Conservation (phyloP, 257 asterid genomes). For the Solanum tarapatanum region DNA sequence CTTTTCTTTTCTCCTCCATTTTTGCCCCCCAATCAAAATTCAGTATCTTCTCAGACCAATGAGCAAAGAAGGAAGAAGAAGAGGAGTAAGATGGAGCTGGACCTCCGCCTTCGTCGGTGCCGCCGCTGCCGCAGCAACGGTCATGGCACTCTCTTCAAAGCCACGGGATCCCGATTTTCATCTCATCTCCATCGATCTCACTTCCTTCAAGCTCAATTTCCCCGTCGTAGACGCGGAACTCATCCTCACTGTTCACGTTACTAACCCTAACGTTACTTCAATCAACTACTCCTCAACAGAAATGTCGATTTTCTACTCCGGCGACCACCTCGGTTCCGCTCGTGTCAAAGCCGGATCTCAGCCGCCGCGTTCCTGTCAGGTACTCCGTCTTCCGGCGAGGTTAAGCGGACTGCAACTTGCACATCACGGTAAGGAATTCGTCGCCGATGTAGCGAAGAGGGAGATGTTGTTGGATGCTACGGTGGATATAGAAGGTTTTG, state of each 20-base stretch:
- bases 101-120: slow-evolving; percentile 77
- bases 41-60: background rate
- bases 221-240: slow-evolving; percentile 72
- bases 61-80: slow-evolving; percentile 12
- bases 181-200: slow-evolving; percentile 71
- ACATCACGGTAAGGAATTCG: slow-evolving; percentile 49
- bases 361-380: slow-evolving; percentile 78
- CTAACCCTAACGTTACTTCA: slow-evolving; percentile 77
- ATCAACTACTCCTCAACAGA: slow-evolving; percentile 58
- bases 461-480: slow-evolving; percentile 84
- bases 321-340: slow-evolving; percentile 77
- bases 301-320: slow-evolving; percentile 73
- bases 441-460: slow-evolving; percentile 59
- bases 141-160: slow-evolving; percentile 28
- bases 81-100: slow-evolving; percentile 52
- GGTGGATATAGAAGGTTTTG: slow-evolving; percentile 70
- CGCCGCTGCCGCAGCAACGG: slow-evolving; percentile 50
- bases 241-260: slow-evolving; percentile 81
- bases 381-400: slow-evolving; percentile 78
- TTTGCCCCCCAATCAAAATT: background rate
- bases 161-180: slow-evolving; percentile 84
- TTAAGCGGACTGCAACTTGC: slow-evolving; percentile 73
- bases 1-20: background rate
- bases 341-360: slow-evolving; percentile 70
- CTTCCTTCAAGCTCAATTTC: slow-evolving; percentile 78